These are phyloP conservation scores for Myxozyma mucilagina DNA, from an alignment of 805 yeast species.

Conservation along the genomic window DNA sequence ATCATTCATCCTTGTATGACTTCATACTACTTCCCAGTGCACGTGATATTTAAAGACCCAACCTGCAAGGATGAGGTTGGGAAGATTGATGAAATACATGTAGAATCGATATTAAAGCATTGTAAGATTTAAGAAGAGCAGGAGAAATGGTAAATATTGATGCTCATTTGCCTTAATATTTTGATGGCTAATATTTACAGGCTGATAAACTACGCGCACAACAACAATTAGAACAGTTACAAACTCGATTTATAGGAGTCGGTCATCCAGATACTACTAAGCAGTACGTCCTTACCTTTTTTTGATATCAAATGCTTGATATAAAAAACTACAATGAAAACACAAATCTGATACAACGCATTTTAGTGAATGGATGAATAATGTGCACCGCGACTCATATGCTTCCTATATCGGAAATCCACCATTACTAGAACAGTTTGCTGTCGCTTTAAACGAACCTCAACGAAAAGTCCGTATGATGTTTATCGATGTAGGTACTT, in stretches of 20 bases:
- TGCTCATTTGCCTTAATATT: neutral
- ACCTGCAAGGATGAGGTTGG: neutral
- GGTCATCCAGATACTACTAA: slow-evolving; percentile 73
- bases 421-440: slow-evolving; percentile 52
- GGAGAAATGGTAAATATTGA: neutral
- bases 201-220: slow-evolving; percentile 35
- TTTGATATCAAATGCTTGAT: neutral
- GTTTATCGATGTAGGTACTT: slow-evolving; percentile 37
- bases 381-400: slow-evolving; percentile 66
- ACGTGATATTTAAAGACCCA: neutral
- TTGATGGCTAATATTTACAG: slow-evolving; percentile 9
- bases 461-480: slow-evolving; percentile 30
- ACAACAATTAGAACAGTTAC: slow-evolving; percentile 34
- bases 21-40: neutral
- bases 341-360: neutral
- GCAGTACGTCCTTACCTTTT: slow-evolving; percentile 38
- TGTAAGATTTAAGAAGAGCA: too few relatives aligned
- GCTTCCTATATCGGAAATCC: slow-evolving; percentile 63
- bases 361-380: slow-evolving; percentile 61
- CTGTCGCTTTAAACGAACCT: slow-evolving; percentile 55
- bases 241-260: slow-evolving; percentile 55
- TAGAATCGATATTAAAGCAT: neutral
- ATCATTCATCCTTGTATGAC: neutral
- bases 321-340: neutral
- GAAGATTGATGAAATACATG: too few relatives aligned